Evolutionary conservation across 805 yeast species (phyloP), one percentile per base, ranked within the genome.

Genomic region (Yamadazyma kitorensis): DNA sequence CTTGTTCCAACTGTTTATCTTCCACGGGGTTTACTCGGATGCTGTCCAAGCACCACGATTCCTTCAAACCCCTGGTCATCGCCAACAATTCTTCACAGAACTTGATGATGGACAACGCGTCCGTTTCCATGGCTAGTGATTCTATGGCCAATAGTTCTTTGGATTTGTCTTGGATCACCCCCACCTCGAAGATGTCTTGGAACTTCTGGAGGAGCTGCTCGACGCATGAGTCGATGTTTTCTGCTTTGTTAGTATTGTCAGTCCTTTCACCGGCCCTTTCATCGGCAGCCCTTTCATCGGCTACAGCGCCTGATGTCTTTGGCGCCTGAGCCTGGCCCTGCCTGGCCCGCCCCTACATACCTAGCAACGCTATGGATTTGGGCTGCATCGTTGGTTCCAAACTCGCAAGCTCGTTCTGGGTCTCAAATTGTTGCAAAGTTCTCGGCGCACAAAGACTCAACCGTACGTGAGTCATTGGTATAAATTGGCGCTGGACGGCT

Each of bases 21-120:
- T 38, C 34, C 2, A 32, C 32, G 1, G 40, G 27, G 7, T 49
- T 48, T 10, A 61, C 65, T 24, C 72, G 72, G 34, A 75, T 57
- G 16, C 76, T 74, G 3, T 79, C 80, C 34, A 77, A 52, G 25
- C 76, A 69, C 82, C 82, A 77, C 3, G 72, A 64, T 49, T 76
- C 82, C 44, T 72, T 70, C 29, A 77, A 52, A 1, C 65, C 62
- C 27, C 76, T 52, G 2, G 80, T 72, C 2, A 76, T 61, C 1
- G 67, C 49, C 10, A 77, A 51, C 24, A 77, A 54, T 37, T 77
- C 82, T 42, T 76, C 78, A 26, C 77, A 68, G 11, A 75, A 55
- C 34, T 79, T 55, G 7, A 76, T 64, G 3, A 76, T 74, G 1
- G 70, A 62, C 34, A 72, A 57, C 0, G 80, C 68, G 43, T 74